Base-by-base conservation (phyloP, 2,329 filamentous ascomycete species). In the Thelonectria olida region DNA sequence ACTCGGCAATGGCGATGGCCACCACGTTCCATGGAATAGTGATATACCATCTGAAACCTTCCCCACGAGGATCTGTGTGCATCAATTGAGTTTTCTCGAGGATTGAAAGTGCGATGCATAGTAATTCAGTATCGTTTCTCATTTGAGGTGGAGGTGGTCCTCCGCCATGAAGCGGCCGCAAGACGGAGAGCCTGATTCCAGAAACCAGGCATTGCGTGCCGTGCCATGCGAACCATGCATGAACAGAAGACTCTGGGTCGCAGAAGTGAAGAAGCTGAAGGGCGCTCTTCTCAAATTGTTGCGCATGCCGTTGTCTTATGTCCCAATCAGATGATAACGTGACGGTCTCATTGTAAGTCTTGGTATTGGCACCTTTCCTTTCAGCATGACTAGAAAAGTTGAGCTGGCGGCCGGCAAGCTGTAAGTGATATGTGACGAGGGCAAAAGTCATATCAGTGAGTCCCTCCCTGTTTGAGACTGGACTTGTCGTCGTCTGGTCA, bases 181-280 rank as follows among this genome's bases (percentile, higher is more conserved):
- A n/a, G 3, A 48, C 25, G 1, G 55, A 58, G 8, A 61, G 52
- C 4, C 60, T 42, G 27, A 55, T 39, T 9, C 51, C 56, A 20
- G 63, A 58, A 5, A 65, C 49, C n/a, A 60, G 44, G 19, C 56
- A 65, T 34, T 63, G 63, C 4, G 63, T 58, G 50, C 53, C 62
- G 20, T 65, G 55, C 60, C 55, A 63, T 39, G 62, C 63, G 36
- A 58, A 60, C 63, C 60, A 65, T 23, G 63, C 56, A 15, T 63
- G 58, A 6, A 44, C 15, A 9, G 63, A 65, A 1, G 55, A 51
- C 36, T 61, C 60, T 7, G 60, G 63, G 15, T 65, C 56, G 15
- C 63, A 65, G 23, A 65, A 61, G 27, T 51, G 56, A 1, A 65
- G n/a, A 17, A 63, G 56, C 20, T 28, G 15, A 9, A 63, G 47